Evolutionary conservation across 306 rosid species (phyloP), one percentile per base, ranked within the genome.

Genomic region (Lithocarpus polystachyus): DNA sequence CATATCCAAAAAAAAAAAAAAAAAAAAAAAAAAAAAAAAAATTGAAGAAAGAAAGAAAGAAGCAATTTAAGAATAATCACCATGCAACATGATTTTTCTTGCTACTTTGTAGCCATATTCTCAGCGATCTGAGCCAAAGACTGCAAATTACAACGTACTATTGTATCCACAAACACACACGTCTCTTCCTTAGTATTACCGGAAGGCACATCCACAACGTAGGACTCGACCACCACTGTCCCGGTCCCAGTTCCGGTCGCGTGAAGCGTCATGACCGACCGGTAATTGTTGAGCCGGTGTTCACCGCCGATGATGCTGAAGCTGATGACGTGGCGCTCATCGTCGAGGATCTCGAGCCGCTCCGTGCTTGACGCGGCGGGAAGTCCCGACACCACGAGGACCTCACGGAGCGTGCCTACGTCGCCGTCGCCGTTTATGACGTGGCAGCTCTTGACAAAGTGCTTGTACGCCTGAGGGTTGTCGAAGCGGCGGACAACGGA

Each of bases 281-380:
- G 77, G 90, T 95, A 95, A 75, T 95, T 95, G 54, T 75, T 82
- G 2, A 90, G 86, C 14, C 99, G 88, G 82, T 95, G 98, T 81
- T 90, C 97, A 1, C 99, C 99, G 4, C 99, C 99, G 17, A 95
- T 89, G 2, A 95, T 90, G 80, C 99, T 90, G 83, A 95, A 95
- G 84, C 99, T 93, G 73, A 92, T 72, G 43, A 95, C 94, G 85
- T 95, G 99, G 8, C 87, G 81, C 81, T 95, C 99, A 33, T 95
- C 98, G 85, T 95, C 99, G 0, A 95, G 92, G 77, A 95, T 95
- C 93, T 95, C 99, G 0, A 95, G 74, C 51, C 99, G 59, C 86
- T 95, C 98, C 4, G 92, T 95, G 90, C 99, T 95, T 10, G 87
- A 90, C 24, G 5, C 98, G 0, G 99, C 99, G 2, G 99, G 99